Conservation (phyloP, 805 yeast genomes). For the Candida xiaguanensis region DNA sequence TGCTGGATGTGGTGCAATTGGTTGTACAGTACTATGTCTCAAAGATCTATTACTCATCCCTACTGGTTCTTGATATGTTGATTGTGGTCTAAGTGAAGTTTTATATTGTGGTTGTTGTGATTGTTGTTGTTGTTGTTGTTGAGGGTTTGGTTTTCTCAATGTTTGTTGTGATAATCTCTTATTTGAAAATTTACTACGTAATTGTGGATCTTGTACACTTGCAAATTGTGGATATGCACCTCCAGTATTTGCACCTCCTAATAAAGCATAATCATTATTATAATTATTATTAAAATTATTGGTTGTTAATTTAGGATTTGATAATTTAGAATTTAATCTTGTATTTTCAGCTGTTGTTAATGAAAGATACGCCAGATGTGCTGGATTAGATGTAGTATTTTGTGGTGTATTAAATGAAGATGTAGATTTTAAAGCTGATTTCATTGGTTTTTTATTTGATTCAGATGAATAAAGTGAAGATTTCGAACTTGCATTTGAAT, state of each 20-base stretch:
- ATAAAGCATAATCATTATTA: conserved; percentile 5
- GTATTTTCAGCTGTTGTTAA: conserved; percentile 79
- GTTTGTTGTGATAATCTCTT: conserved; percentile 23
- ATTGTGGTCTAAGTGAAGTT: conserved; percentile 34
- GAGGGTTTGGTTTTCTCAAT: conserved; percentile 19
- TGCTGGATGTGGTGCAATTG: conserved; percentile 39
- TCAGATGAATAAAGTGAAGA: conserved; percentile 31
- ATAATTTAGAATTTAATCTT: conserved; percentile 60
- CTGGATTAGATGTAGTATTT: conserved; percentile 31
- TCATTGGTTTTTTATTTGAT: conserved; percentile 38
- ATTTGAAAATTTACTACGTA: conserved; percentile 4
- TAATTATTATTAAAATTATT: not conserved
- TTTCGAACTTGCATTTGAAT: conserved; percentile 19
- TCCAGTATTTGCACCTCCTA: conserved; percentile 3
- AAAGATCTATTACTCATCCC: conserved; percentile 30
- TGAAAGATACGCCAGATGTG: conserved; percentile 62
- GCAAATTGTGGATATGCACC: conserved; percentile 11
- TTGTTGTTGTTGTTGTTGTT: conserved; percentile 10
- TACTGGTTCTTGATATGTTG: conserved; percentile 13
- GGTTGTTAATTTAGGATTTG: conserved; percentile 32
- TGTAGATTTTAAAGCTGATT: conserved; percentile 50
- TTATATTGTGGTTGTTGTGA: conserved; percentile 13
- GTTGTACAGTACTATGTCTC: conserved; percentile 27
- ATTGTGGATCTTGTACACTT: conserved; percentile 10
- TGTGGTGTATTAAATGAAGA: conserved; percentile 15